Evolutionary conservation across 2,329 filamentous ascomycete species (phyloP).

Genomic region (Onygena corvina): DNA sequence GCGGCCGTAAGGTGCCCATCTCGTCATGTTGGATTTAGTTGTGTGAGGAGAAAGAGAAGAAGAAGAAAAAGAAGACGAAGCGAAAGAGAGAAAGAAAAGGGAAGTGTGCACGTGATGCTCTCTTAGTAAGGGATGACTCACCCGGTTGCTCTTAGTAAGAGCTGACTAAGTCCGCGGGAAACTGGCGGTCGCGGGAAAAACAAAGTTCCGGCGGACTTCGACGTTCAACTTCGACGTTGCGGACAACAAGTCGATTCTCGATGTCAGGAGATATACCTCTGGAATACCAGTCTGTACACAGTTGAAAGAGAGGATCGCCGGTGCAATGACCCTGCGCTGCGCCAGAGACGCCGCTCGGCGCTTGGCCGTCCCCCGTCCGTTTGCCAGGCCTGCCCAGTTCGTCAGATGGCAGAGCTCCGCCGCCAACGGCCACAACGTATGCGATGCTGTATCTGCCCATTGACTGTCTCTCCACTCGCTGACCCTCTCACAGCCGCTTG

Average conservation of each 20-base stretch:
- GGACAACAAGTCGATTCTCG: too few species aligned
- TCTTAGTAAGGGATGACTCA: neutral
- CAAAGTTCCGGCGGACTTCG: neutral
- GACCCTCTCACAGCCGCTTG: slow-evolving; percentile 53
- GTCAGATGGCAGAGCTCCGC: slow-evolving; percentile 30
- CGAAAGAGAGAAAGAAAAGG: neutral
- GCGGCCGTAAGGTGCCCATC: slow-evolving; percentile 46
- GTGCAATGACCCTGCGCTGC: neutral
- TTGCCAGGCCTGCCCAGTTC: slow-evolving; percentile 12
- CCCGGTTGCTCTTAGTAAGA: neutral
- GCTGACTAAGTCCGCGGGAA: neutral
- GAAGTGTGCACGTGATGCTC: neutral
- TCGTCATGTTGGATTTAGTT: slow-evolving; percentile 76
- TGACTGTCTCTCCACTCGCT: neutral
- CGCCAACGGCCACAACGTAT: slow-evolving; percentile 34
- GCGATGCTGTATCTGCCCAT: slow-evolving; percentile 7
- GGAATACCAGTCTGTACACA: too few species aligned
- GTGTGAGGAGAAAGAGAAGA: slow-evolving; percentile 46
- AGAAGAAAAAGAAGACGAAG: slow-evolving; percentile 11
- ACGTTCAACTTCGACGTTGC: neutral
- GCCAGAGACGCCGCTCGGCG: slow-evolving; percentile 2
- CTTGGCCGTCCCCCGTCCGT: slow-evolving; percentile 1
- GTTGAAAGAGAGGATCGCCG: too few species aligned
- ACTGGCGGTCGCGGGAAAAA: neutral
- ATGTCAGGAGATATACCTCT: too few species aligned